Conservation (phyloP, 2,329 filamentous ascomycete genomes). For the Sporothrix pallida region DNA sequence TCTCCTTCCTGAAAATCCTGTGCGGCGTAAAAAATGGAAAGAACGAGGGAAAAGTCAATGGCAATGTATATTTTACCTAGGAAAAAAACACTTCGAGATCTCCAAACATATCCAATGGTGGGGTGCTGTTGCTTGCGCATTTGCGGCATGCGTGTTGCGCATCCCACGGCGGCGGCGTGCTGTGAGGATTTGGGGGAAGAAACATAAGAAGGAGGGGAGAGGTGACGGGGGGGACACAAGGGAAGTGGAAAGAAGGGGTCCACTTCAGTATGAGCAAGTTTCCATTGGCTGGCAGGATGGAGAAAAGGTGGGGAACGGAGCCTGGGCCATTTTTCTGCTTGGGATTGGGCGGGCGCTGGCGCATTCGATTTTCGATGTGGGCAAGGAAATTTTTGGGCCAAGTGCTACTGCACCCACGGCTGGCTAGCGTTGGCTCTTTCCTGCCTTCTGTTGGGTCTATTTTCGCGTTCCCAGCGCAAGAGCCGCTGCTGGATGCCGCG, state of each 20-base stretch:
- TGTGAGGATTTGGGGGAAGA: not conserved
- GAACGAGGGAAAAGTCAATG: not conserved
- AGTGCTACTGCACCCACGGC: no score
- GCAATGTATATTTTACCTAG: not conserved
- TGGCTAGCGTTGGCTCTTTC: conserved; percentile 9
- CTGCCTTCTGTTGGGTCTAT: not conserved
- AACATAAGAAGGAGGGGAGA: not conserved
- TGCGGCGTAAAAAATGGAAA: not conserved
- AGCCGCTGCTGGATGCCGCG: not conserved
- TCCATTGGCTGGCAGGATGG: conserved; percentile 33
- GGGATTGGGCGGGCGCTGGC: not conserved
- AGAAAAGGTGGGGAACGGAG: conserved; percentile 23
- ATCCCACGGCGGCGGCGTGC: conserved; percentile 16
- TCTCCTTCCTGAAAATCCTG: conserved; percentile 4
- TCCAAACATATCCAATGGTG: conserved; percentile 16
- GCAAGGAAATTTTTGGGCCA: no score
- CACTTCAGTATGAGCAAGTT: conserved; percentile 37
- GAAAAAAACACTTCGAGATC: not conserved
- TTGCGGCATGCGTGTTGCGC: conserved; percentile 4
- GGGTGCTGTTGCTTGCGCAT: conserved; percentile 10
- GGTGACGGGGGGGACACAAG: conserved; percentile 3
- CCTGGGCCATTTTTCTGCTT: not conserved
- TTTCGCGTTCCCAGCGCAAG: not conserved
- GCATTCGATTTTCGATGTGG: not conserved
- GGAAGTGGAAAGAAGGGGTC: not conserved